Evolutionary conservation across 345 rosid species (phyloP).

Genomic region (Eucalyptus microcorys): DNA sequence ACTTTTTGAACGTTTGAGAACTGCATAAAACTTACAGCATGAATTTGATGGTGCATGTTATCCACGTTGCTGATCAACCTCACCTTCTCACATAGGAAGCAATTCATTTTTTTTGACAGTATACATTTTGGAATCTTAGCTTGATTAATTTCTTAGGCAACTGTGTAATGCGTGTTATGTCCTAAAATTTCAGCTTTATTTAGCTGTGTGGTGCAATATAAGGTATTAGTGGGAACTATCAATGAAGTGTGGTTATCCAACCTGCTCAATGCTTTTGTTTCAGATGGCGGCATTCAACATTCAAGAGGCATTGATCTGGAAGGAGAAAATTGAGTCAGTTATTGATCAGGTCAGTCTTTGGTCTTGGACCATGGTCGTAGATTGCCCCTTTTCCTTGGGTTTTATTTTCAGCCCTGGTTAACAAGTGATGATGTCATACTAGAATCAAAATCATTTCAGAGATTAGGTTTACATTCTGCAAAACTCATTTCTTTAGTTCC

Average conservation of each 20-base stretch:
- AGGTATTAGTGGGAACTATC: not conserved
- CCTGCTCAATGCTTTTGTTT: slow-evolving; percentile 4
- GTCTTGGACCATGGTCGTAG: not conserved
- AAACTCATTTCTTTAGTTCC: not conserved
- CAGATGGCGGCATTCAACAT: slow-evolving; percentile 99
- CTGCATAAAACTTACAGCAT: not conserved
- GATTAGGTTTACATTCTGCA: not conserved
- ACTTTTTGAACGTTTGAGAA: not conserved
- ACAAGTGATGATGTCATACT: not conserved
- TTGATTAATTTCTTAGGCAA: not conserved
- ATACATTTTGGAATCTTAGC: not conserved
- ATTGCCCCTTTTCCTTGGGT: not conserved
- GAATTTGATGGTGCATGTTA: not conserved
- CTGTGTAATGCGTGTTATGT: not conserved
- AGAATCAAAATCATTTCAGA: not conserved
- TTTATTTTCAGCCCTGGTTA: not conserved
- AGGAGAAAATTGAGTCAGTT: slow-evolving; percentile 79
- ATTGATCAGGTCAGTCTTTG: slow-evolving; percentile 76
- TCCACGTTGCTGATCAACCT: not conserved
- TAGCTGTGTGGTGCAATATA: not conserved
- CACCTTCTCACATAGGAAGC: not conserved
- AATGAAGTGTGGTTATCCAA: not conserved
- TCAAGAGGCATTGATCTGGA: slow-evolving; percentile 90
- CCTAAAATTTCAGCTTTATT: not conserved
- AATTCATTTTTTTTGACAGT: not conserved